Evolutionary conservation across 805 yeast species (phyloP), one percentile per base, ranked within the genome.

Genomic region (Candida patagonica): DNA sequence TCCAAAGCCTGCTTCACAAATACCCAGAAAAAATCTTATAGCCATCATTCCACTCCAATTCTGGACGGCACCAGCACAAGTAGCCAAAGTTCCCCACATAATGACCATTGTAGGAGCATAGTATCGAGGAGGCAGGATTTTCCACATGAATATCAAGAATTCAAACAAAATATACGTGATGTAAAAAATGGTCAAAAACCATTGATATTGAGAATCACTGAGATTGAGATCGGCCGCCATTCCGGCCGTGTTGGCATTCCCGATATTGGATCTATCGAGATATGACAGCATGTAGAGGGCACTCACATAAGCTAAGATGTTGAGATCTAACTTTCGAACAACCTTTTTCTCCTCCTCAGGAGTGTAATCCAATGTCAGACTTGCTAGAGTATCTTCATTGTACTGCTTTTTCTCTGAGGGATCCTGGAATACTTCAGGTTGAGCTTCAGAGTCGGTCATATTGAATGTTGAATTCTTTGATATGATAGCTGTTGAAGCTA

Each of bases 231-330:
- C 75, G 10, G 59, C 58, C 45, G 62, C 62, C 44, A 73, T 53
- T 12, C 74, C 75, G 30, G 73, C 77, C 29, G 70, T 60, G 42
- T 73, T 61, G 1, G 77, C 77, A 49, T 70, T 66, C 9, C 77
- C 78, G 46, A 73, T 68, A 47, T 71, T 73, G 45, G 70, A 68
- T 38, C 78, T 51, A 52, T 73, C 78, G 37, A 73, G 57, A 47
- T 66, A 73, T 37, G 72, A 68, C 40, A 72, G 55, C 45, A 73
- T 63, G 45, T 71, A 72, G 25, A 73, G 60, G 23, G 63, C 53
- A 21, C 71, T 66, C 33, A 71, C 49, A 63, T 67, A 63, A 5
- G 74, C 72, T 41, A 71, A 56, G 33, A 71, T 53, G 35, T 70
- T 49, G 15, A 58, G 22, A 45, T 71, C 77, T 13, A 66, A 55